Base-by-base conservation (phyloP, 148 eudicot genomes). In the Arbutus unedo region DNA sequence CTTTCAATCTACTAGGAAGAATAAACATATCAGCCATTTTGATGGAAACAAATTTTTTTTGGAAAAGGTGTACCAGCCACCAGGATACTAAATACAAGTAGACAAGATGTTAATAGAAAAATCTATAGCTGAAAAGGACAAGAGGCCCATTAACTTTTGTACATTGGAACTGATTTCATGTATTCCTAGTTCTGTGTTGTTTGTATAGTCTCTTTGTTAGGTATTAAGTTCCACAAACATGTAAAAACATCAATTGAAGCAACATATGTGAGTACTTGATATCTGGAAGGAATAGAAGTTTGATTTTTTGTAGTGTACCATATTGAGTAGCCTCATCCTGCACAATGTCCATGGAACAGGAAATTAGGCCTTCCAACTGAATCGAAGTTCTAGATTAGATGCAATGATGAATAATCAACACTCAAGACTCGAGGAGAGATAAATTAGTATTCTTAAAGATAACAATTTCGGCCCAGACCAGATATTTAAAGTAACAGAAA, bases 81-180 rank as follows among this genome's bases (percentile, higher is more conserved):
- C 11, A 2, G 64, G 67, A 60, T 60, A 60, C 6, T 21, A n/a
- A n/a, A 51, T 76, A 60, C 21, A 13, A 76, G 60, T 44, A 16
- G 8, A 50, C 25, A 54, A 41, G 6, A 62, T 77, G 49, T 18
- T 56, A 31, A 50, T 16, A 8, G 8, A 55, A 56, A 25, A 31
- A 53, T 9, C 31, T 77, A 77, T 14, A 53, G 45, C 59, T 16
- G 41, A 76, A 76, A 76, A 51, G 79, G 31, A 76, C 79, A 49
- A 23, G 41, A 78, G 4, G 6, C 43, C 13, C 25, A 14, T 23
- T 47, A 47, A 77, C n/a, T 51, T 51, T n/a, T 7, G 11, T 4
- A 4, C 57, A n/a, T 49, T 13, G 13, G 10, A 21, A 75, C 53
- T 75, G 43, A 49, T 50, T 49, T n/a, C 57, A 21, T 13, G 18